Evolutionary conservation across 345 rosid species (phyloP), one percentile per base, ranked within the genome.

Genomic region (Aquilaria malaccensis): DNA sequence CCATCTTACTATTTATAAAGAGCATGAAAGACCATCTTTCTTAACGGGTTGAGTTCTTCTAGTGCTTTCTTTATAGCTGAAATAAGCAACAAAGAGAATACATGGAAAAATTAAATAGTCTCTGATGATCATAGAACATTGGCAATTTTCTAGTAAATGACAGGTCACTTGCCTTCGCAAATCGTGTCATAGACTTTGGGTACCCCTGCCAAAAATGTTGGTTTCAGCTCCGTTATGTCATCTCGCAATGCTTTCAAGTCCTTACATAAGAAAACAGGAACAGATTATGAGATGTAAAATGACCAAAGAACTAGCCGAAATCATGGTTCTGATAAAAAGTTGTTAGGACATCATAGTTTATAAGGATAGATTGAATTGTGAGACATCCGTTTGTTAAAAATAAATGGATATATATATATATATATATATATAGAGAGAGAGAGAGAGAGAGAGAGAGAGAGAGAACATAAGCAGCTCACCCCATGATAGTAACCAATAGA

Each of bases 401-500:
- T 45, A 13, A 29, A 45, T 59, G 2, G 22, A 22, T 22, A 22
- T 22, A 22, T 22, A 22, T 22, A 22, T 22, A 22, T 22, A 22
- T 22, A 22, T 22, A 22, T 22, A 22, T 22, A 22, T 22, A 22
- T 0, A 22, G 22, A 22, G 22, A 22, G 22, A 22, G 22, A 22
- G 22, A 22, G 22, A 22, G 22, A 22, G 22, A 22, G 22, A 22
- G 22, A 22, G 22, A 31, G 59, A 55, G 52, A 45, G 49, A 56
- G 10, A 52, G 54, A 54, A 46, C 10, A 45, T 31, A 46, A 58
- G 50, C 51, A 68, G 51, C 75, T 41, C 83, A 94, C 99, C 82
- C 97, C 99, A 63, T 94, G 97, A 70, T 86, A 94, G 72, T 81
- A 94, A 69, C 99, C 99, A 47, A 94, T 80, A 33, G 99, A 84